phyloP scores from a whole-genome alignment of 495 filamentous ascomycete species.

The Collariella sp. region DNA sequence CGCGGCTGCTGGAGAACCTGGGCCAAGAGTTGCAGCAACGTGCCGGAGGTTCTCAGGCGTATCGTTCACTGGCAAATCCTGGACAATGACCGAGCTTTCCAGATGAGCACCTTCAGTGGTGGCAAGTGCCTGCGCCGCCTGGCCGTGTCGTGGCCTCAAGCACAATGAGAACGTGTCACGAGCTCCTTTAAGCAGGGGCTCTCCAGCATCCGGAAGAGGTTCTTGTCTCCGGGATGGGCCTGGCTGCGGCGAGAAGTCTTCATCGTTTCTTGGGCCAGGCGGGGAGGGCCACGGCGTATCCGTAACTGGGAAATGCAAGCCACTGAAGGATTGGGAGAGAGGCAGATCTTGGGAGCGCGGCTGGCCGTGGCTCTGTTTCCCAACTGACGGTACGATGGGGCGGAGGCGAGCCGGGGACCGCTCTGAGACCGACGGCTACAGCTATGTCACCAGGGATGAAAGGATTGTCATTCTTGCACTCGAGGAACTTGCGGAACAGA shows the following conservation, averaged over 20 bases:
- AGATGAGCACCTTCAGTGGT: not conserved
- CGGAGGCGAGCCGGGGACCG: not conserved
- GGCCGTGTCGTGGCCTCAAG: not conserved
- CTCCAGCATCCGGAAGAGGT: not conserved
- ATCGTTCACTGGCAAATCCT: not conserved
- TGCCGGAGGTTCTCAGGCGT: not conserved
- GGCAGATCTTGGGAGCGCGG: not conserved
- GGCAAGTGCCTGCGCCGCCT: not conserved
- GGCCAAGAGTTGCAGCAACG: not conserved
- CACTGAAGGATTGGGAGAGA: not conserved
- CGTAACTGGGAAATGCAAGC: not conserved
- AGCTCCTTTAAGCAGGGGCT: not conserved
- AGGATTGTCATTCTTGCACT: constrained; percentile 8
- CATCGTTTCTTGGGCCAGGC: not conserved
- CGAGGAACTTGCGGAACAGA: constrained; percentile 31
- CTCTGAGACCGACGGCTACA: not conserved
- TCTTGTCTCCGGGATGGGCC: not conserved
- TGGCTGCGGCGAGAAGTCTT: not conserved
- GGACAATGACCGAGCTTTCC: not conserved
- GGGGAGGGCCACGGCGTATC: not conserved
- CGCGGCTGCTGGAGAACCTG: not conserved
- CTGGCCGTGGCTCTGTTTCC: not conserved
- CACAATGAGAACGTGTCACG: not conserved
- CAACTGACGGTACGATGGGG: not conserved
- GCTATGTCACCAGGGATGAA: not conserved